These are phyloP conservation scores for Auriscalpium orientale DNA, from an alignment of 768 basidiomycete genomes.

Conservation along the genomic window DNA sequence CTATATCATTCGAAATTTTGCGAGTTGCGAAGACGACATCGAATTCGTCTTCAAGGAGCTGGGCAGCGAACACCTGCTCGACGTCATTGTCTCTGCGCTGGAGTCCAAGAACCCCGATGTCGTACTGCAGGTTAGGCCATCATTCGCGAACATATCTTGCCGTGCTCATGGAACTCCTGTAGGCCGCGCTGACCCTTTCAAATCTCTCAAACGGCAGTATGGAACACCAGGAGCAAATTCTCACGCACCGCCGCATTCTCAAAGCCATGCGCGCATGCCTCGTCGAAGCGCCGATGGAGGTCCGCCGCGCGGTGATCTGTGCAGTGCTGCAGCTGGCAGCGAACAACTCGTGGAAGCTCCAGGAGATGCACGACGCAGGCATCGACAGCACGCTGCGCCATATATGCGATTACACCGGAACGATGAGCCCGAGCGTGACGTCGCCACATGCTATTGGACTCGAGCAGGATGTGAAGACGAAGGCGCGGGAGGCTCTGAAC, in stretches of 20 bases:
- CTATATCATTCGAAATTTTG: conserved; percentile 58
- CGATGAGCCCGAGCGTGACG: conserved; percentile 24
- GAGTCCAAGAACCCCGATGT: conserved; percentile 47
- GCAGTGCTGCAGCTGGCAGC: conserved; percentile 53
- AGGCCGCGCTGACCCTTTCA: conserved; percentile 56
- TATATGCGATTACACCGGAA: conserved; percentile 33
- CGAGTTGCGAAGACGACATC: conserved; percentile 59
- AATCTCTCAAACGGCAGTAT: conserved; percentile 60
- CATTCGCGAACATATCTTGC: background rate
- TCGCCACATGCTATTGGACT: conserved; percentile 19
- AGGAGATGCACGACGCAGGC: conserved; percentile 35
- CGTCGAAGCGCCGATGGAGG: conserved; percentile 48
- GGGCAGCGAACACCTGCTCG: conserved; percentile 37
- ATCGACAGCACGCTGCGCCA: conserved; percentile 36
- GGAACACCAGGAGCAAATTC: conserved; percentile 43
- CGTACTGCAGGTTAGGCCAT: conserved; percentile 37
- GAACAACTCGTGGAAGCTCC: conserved; percentile 28
- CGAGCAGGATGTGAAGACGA: conserved; percentile 44
- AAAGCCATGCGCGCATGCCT: conserved; percentile 47
- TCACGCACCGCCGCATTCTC: conserved; percentile 45
- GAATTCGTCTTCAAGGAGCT: conserved; percentile 51
- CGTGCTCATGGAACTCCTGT: background rate
- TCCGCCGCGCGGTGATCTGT: conserved; percentile 51
- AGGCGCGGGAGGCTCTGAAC: conserved; percentile 51
- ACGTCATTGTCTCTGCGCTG: conserved; percentile 40